Evolutionary conservation across 208 protist genomes (phyloP), one percentile per base, ranked within the genome.

Genomic region (Leishmania turanica): DNA sequence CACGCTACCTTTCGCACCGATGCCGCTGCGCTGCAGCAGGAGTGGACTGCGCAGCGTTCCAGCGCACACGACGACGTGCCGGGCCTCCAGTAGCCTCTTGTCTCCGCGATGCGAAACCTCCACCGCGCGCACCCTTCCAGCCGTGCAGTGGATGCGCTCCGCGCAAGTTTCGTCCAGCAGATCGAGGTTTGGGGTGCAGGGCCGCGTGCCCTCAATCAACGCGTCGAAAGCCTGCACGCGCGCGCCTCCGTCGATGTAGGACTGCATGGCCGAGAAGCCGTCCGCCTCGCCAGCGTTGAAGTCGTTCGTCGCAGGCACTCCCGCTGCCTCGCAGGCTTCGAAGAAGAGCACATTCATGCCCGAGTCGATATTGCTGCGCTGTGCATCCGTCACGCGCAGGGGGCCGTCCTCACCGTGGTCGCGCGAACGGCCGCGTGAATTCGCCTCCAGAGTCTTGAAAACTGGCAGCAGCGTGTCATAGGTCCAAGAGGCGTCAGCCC

Each of bases 261-360:
- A 94, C 80, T 96, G 91, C 49, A 90, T 84, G 47, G 81, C 47
- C 0, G 89, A 87, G 76, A 92, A 94, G 81, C 93, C 93, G 69
- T 92, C 89, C 0, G 76, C 66, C 37, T 56, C 72, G 49, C 93
- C 93, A 66, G 37, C 54, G 81, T 95, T 95, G 75, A 95, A 85
- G 81, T 95, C 91, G 34, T 78, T 73, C 5, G 77, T 84, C 49
- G 82, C 75, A 21, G 72, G 75, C 37, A 96, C 78, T 15, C 93
- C 90, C 0, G 92, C 91, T 24, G 93, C 87, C 80, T 95, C 91
- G 73, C 93, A 96, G 11, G 93, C 87, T 81, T 96, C 91, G 78
- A 92, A 96, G 81, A 94, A 96, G 40, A 90, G 93, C 37, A 96
- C 85, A 64, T 96, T 96, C 56, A 96, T 81, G 77, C 85, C 78